Percentiles rank a stretch among this genome's conserved stretches.
phyloP scores from a whole-genome alignment of 73 alveolate genomes.

The Paraurostyla sp. region DNA sequence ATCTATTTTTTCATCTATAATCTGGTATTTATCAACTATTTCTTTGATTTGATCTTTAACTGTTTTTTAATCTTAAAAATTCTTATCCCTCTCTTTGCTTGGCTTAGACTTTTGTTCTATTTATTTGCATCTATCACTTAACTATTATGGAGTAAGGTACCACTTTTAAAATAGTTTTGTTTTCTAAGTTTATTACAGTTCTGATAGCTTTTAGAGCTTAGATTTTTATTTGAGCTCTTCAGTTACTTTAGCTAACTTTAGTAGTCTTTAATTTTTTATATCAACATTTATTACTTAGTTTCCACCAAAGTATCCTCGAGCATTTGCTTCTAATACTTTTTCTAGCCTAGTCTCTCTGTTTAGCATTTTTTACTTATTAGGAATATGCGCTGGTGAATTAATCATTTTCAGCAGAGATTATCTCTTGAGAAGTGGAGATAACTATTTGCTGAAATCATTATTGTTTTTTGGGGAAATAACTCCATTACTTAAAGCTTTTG shows the following conservation, averaged over 20 bases:
- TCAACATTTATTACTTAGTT: constrained; percentile 21
- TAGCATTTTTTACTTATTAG: neutral
- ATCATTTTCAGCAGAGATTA: neutral
- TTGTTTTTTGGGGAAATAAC: too few species aligned
- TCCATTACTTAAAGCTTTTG: too few species aligned
- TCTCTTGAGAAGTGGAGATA: too few species aligned
- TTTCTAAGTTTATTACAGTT: neutral
- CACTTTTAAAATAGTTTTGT: neutral
- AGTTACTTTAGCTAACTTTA: neutral
- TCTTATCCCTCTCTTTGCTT: constrained; percentile 16
- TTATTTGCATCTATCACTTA: constrained; percentile 20
- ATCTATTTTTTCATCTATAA: neutral
- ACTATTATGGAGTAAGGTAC: neutral
- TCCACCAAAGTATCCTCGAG: neutral
- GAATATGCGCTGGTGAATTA: neutral
- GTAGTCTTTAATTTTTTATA: neutral
- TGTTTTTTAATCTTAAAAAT: constrained; percentile 20
- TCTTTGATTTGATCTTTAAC: constrained; percentile 2
- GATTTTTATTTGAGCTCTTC: neutral
- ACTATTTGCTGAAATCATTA: too few species aligned
- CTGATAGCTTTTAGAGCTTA: neutral
- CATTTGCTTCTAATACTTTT: neutral
- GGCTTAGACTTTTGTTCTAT: constrained; percentile 28
- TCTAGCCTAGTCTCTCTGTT: neutral
- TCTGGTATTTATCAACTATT: neutral